A percentile compares a stretch with the other conserved stretches of the same genome.
Evolutionary conservation across 768 basidiomycete species (phyloP).

Genomic region (Lactarius sp.): DNA sequence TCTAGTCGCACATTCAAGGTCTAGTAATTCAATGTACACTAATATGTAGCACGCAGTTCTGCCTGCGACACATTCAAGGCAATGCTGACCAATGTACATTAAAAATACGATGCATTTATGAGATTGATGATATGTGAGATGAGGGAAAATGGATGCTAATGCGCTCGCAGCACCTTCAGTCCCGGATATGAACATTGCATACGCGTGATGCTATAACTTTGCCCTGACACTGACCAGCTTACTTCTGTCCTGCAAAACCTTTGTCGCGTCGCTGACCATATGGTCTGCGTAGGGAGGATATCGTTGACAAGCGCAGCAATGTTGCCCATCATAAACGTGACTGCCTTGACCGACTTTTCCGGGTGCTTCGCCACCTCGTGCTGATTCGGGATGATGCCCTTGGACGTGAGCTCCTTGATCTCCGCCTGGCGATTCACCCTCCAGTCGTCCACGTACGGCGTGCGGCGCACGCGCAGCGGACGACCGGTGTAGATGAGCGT

Average conservation of each 20-base stretch:
- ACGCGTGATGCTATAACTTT: too few relatives aligned
- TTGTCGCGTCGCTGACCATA: conserved; percentile 68
- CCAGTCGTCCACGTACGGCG: conserved; percentile 84
- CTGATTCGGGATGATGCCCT: conserved; percentile 76
- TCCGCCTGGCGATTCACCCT: conserved; percentile 72
- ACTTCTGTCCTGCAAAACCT: conserved; percentile 40
- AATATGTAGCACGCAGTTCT: not conserved
- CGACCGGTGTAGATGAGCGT: conserved; percentile 91
- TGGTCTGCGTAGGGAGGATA: conserved; percentile 74
- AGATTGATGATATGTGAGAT: not conserved
- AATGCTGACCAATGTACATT: too few relatives aligned
- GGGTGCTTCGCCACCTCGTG: conserved; percentile 75
- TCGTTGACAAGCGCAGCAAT: conserved; percentile 73
- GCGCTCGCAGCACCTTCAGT: not conserved
- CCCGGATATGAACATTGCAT: not conserved
- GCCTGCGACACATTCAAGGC: too few relatives aligned
- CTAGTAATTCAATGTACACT: not conserved
- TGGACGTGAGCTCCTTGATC: conserved; percentile 74
- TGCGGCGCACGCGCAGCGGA: conserved; percentile 79
- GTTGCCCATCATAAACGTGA: conserved; percentile 80
- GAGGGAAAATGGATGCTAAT: not conserved
- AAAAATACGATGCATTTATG: not conserved
- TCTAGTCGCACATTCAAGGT: too few relatives aligned
- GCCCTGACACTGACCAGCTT: conserved; percentile 41
- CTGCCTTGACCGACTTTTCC: conserved; percentile 62